Conservation (phyloP, 257 asterid genomes). For the Jacaranda mimosifolia region DNA sequence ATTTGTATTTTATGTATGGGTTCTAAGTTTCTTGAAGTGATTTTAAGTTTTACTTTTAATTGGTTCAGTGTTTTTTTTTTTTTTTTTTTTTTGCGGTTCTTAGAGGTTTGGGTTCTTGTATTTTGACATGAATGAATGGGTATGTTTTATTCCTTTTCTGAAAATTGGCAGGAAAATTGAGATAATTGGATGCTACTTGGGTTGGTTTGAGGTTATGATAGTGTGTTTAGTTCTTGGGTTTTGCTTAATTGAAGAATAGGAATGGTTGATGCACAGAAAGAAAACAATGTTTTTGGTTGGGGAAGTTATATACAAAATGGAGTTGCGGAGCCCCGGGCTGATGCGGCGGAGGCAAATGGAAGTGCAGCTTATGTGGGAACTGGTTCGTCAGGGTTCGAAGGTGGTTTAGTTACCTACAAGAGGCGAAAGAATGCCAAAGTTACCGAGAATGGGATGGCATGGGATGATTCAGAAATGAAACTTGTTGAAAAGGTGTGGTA, state of each 20-base stretch:
- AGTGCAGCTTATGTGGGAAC: constrained; percentile 36
- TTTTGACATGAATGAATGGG: not conserved
- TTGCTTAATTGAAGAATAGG: constrained; percentile 39
- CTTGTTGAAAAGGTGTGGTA: constrained; percentile 54
- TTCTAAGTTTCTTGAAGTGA: constrained; percentile 24
- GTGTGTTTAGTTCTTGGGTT: constrained; percentile 31
- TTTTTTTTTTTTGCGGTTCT: not conserved
- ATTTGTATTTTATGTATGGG: not conserved
- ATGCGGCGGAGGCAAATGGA: constrained; percentile 48
- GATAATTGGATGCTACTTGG: constrained; percentile 31
- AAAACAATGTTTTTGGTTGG: constrained; percentile 43
- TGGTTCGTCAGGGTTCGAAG: constrained; percentile 44
- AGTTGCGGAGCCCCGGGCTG: constrained; percentile 37
- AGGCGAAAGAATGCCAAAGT: constrained; percentile 62
- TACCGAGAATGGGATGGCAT: constrained; percentile 38
- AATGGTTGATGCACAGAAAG: constrained; percentile 56
- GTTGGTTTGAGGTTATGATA: constrained; percentile 37
- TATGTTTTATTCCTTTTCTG: constrained; percentile 20
- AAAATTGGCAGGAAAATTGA: constrained; percentile 42
- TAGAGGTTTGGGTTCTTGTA: constrained; percentile 16
- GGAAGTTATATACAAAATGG: constrained; percentile 33
- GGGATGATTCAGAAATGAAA: constrained; percentile 46
- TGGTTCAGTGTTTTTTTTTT: too few relatives aligned
- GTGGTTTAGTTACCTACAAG: constrained; percentile 68
- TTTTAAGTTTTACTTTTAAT: not conserved